Evolutionary conservation across 164 flowering plant species (phyloP), one percentile per base, ranked within the genome.

Genomic region (Houttuynia cordata): DNA sequence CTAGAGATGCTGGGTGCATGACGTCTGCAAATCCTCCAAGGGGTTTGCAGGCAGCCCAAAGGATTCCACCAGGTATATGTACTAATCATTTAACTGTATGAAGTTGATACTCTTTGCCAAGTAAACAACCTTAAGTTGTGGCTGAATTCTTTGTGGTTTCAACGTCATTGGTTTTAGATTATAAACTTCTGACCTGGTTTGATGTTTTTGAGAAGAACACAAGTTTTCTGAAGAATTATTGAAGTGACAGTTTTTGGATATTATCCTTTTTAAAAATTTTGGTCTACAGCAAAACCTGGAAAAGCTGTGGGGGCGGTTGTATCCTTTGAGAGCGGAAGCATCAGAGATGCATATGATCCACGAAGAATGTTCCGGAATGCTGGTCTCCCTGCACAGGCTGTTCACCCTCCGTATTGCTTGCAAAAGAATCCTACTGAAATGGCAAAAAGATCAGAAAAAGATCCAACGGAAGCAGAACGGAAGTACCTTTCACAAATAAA

Each of bases 271-370:
- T 30, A 2, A 2, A 30, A 30, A 30, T 2, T 30, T 30, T 30
- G 37, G 37, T 30, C 37, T 30, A 23, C 83, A 79, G 88, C 84
- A 30, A 83, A 83, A 73, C 86, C 86, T 22, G 85, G 85, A 59
- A 79, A 74, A 65, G 80, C 78, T 41, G 82, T 79, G 19, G 87
- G 89, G 40, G 81, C 89, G 1, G 81, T 76, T 51, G 70, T 67
- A 17, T 78, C 81, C n/a, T 79, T 70, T 59, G 90, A 81, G 57
- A 79, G 73, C 56, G 76, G 75, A 24, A 68, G 73, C 41, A 52
- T 67, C 13, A 85, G 74, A 58, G 84, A 80, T 58, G 54, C 79
- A 12, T 83, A 80, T 49, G 88, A 86, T 55, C 78, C 79, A 23
- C 69, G 87, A 64, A 70, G 73, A 53, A 60, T 75, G 53, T 56